Percentiles rank a stretch among this genome's conserved stretches.
phyloP scores from a whole-genome alignment of 768 basidiomycete species.

The Lactarius sanguifluus region DNA sequence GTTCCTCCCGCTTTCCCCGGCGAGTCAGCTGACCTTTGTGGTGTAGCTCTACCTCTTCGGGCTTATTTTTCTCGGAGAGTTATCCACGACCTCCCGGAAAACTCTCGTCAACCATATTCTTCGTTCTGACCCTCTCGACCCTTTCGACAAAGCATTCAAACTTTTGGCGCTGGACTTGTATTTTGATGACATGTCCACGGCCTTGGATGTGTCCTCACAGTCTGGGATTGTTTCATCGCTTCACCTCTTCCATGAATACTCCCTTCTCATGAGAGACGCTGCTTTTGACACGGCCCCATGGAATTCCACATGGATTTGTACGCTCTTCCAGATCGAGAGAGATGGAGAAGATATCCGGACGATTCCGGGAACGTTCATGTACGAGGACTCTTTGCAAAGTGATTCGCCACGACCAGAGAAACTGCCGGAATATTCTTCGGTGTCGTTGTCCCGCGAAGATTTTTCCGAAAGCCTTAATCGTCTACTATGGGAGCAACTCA shows the following conservation, averaged over 20 bases:
- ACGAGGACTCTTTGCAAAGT: background rate
- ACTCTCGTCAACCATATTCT: background rate
- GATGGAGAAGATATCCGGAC: slow-evolving; percentile 8
- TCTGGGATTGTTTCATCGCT: slow-evolving; percentile 11
- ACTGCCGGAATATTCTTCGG: background rate
- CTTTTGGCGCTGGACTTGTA: slow-evolving; percentile 14
- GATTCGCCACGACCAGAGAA: background rate
- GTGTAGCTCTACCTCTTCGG: no score
- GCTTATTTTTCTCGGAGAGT: no score
- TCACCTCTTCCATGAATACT: slow-evolving; percentile 17
- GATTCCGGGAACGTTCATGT: slow-evolving; percentile 6
- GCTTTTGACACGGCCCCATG: slow-evolving; percentile 19
- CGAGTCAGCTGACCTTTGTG: no score
- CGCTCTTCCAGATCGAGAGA: slow-evolving; percentile 19
- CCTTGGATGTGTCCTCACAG: slow-evolving; percentile 19
- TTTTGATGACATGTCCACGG: slow-evolving; percentile 20
- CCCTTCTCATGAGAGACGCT: slow-evolving; percentile 14
- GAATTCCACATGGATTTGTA: slow-evolving; percentile 11
- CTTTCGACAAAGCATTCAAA: background rate
- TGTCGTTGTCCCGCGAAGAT: slow-evolving; percentile 10
- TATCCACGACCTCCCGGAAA: no score
- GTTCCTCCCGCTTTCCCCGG: no score
- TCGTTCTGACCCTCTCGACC: no score
- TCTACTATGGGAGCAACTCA: slow-evolving; percentile 10
- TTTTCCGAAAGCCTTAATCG: background rate